Evolutionary conservation across 306 rosid species (phyloP).

Genomic region (Cucumis cinereus): DNA sequence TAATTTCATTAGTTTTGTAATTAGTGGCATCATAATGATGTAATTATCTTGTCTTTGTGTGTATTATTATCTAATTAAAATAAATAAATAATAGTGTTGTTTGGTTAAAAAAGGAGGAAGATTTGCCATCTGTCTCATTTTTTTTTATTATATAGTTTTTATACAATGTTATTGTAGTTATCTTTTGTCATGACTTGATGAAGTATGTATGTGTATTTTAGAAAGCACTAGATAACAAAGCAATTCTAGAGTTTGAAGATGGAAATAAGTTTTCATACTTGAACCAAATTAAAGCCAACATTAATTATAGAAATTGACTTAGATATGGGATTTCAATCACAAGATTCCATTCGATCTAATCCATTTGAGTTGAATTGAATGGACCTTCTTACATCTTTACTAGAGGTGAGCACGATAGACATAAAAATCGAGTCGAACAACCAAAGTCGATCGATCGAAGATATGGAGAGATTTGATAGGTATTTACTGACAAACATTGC

Average conservation of each 20-base stretch:
- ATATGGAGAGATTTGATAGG: no score
- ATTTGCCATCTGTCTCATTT: neutral
- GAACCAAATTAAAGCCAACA: no score
- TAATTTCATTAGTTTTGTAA: neutral
- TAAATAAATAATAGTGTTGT: neutral
- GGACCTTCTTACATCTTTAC: neutral
- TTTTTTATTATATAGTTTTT: neutral
- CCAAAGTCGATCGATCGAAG: no score
- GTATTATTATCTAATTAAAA: neutral
- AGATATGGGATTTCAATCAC: neutral
- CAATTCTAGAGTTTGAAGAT: no score
- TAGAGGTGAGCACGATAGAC: no score
- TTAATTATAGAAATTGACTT: no score
- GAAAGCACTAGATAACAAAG: no score
- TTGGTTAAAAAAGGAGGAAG: neutral
- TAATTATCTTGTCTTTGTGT: neutral
- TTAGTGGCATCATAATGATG: neutral
- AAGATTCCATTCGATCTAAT: no score
- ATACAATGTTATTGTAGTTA: neutral
- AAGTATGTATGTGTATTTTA: neutral
- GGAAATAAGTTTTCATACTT: no score
- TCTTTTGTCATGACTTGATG: neutral
- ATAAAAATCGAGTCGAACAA: no score
- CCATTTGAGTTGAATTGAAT: neutral
- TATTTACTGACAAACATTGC: no score